These are phyloP conservation scores for Pilasporangium apinafurcum DNA, from an alignment of 352 stramenopile species.

Conservation along the genomic window DNA sequence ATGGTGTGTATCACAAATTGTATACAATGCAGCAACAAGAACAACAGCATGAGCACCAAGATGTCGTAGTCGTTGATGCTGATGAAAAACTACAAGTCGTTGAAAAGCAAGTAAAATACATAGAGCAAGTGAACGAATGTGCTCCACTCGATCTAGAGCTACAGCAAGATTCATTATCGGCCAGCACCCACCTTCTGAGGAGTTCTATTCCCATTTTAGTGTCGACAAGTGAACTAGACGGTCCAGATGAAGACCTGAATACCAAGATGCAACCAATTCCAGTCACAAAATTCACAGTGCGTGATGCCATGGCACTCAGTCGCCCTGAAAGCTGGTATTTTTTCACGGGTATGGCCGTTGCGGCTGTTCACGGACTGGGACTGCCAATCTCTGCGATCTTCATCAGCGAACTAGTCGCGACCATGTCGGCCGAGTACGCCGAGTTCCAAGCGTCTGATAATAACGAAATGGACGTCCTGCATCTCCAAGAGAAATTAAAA, in stretches of 20 bases:
- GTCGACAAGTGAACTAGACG: neutral
- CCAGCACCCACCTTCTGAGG: constrained; percentile 9
- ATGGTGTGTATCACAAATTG: constrained; percentile 71
- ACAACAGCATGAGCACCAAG: no score
- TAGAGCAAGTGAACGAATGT: no score
- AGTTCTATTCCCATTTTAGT: neutral
- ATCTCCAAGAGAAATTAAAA: no score
- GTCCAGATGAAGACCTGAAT: neutral
- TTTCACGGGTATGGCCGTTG: constrained; percentile 15
- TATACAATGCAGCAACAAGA: constrained; percentile 64
- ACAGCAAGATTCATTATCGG: no score
- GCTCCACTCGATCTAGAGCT: no score
- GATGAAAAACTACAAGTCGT: no score
- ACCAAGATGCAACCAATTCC: neutral
- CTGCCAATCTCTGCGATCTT: constrained; percentile 23
- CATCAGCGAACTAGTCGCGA: constrained; percentile 21
- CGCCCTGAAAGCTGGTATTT: constrained; percentile 33
- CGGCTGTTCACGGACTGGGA: constrained; percentile 22
- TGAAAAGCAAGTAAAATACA: constrained; percentile 89
- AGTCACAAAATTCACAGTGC: no score
- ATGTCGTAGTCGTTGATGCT: no score
- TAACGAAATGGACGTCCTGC: constrained; percentile 10
- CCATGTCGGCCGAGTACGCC: constrained; percentile 26
- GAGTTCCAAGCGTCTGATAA: constrained; percentile 16
- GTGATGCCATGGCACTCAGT: constrained; percentile 18